A percentile compares a stretch with the other conserved stretches of the same genome.
These are phyloP conservation scores for Botryotinia calthae DNA, from an alignment of 2,329 filamentous ascomycete genomes.

Conservation along the genomic window DNA sequence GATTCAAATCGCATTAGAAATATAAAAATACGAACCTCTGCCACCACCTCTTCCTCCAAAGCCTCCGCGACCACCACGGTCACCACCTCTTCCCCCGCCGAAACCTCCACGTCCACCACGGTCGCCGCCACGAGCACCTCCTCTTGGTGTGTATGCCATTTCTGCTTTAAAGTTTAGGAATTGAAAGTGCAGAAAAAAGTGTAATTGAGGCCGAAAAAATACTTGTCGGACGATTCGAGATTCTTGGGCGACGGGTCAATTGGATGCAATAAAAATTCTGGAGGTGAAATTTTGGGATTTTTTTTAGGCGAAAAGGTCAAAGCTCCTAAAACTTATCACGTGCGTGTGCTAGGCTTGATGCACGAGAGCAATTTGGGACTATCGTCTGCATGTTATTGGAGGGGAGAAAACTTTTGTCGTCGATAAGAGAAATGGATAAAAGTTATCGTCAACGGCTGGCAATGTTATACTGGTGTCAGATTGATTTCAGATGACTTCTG, in stretches of 20 bases:
- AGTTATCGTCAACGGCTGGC: background rate
- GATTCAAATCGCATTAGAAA: conserved; percentile 13
- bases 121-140: conserved; percentile 40
- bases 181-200: conserved; percentile 24
- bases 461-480: background rate
- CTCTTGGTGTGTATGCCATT: conserved; percentile 42
- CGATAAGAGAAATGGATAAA: background rate
- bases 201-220: conserved; percentile 22
- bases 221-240: conserved; percentile 26
- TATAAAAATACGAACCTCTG: conserved; percentile 41
- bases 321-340: conserved; percentile 11
- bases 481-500: background rate
- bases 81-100: conserved; percentile 42
- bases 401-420: background rate
- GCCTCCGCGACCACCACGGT: conserved; percentile 42
- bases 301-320: conserved; percentile 17
- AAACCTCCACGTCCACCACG: conserved; percentile 39
- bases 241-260: conserved; percentile 20
- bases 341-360: conserved; percentile 2
- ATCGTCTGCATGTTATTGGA: background rate
- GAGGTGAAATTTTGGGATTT: conserved; percentile 18
- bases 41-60: conserved; percentile 42
- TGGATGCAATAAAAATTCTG: conserved; percentile 27
- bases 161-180: conserved; percentile 25
- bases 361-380: background rate